Base-by-base conservation (phyloP, 352 stramenopile species). In the Globisporangium takayamanum region DNA sequence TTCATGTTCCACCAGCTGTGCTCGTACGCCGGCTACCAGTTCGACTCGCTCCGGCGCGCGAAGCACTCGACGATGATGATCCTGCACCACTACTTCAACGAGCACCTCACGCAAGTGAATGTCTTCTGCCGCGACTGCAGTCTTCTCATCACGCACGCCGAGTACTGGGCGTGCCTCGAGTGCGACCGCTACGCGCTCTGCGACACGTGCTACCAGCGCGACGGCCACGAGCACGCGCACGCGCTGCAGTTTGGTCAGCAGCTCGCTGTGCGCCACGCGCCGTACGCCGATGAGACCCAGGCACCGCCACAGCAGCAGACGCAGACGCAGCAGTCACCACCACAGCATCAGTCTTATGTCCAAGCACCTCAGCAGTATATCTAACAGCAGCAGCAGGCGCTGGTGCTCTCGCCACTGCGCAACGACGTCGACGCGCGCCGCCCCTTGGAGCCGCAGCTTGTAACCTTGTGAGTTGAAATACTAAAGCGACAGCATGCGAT, bases 1-100 rank as follows among this genome's bases (percentile, higher is more conserved):
- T 94, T 92, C 61, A 91, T 92, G 76, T 94, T 92, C 55, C 85
- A 94, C 59, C 85, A 94, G 68, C 67, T 94, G 20, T 92, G 85
- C 59, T 82, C 82, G 16, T 70, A 73, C 53, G 72, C 80, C 11
- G 74, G 74, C 55, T 94, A 92, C 63, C 87, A 96, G 66, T 96
- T 95, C 61, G 87, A 96, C 64, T 87, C 84, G 63, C 64, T 96
- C 30, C 84, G 87, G 30, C 87, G 87, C 30, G 87, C 87, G 53
- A 96, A 96, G 63, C 87, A 96, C 72, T 94, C 87, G 55, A 93
- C 85, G 5, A 92, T 94, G 81, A 95, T 96, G 85, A 79, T 96
- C 50, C 60, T 96, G 51, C 83, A 94, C 62, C 87, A 96, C 54
- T 89, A 91, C 67, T 88, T 92, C 55, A 91, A 93, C 62, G 73